These are phyloP conservation scores for Chamaenerion angustifolium DNA, from an alignment of 345 rosid species.

Conservation along the genomic window DNA sequence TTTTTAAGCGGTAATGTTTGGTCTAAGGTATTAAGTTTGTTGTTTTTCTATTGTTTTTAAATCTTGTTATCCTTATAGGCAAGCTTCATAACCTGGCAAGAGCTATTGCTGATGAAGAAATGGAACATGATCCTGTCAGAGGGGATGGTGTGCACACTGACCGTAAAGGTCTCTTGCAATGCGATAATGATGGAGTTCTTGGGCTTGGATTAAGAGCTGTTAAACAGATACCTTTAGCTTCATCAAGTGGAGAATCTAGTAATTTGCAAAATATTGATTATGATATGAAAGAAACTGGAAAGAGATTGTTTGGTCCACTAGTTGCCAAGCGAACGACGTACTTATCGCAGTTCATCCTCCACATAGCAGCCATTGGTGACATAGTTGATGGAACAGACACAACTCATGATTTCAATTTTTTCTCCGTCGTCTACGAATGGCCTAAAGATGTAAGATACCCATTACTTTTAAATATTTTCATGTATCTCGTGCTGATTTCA, in stretches of 20 bases:
- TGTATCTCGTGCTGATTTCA: too few relatives aligned
- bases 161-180: conserved; percentile 20
- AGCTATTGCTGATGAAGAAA: conserved; percentile 87
- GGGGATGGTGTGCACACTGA: conserved; percentile 31
- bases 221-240: conserved; percentile 32
- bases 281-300: conserved; percentile 62
- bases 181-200: conserved; percentile 66
- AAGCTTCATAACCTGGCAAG: conserved; percentile 94
- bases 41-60: conserved; percentile 6
- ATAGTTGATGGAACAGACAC: conserved; percentile 97
- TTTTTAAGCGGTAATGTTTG: conserved; percentile 68
- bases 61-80: conserved; percentile 31
- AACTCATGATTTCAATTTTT: conserved; percentile 97
- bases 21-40: neutral
- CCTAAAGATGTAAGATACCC: conserved; percentile 80
- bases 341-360: conserved; percentile 83
- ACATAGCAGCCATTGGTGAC: conserved; percentile 96
- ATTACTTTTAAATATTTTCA: conserved; percentile 8
- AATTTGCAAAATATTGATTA: conserved; percentile 32
- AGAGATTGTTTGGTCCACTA: conserved; percentile 66
- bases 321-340: conserved; percentile 72
- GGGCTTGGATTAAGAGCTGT: conserved; percentile 73
- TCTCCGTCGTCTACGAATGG: conserved; percentile 90
- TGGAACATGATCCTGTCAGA: conserved; percentile 37
- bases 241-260: conserved; percentile 25